phyloP scores from a whole-genome alignment of 345 rosid species.

The Citrus inodora region DNA sequence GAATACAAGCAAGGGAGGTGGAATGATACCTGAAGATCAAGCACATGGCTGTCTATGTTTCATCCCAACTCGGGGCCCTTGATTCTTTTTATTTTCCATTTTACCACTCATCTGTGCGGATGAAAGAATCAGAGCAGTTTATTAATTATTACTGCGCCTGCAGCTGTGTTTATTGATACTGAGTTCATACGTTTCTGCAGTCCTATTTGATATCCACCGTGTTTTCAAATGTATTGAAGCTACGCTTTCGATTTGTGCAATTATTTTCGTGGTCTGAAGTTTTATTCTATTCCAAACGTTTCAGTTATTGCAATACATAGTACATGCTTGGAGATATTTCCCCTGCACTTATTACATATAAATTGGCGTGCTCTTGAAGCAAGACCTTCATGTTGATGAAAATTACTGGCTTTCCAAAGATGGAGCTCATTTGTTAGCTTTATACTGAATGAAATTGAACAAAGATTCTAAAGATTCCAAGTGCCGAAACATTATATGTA shows the following conservation, averaged over 20 bases:
- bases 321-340: background rate
- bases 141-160: background rate
- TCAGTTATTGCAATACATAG: background rate
- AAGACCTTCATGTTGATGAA: background rate
- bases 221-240: background rate
- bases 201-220: background rate
- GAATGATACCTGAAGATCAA: slow-evolving; percentile 85
- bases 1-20: slow-evolving; percentile 86
- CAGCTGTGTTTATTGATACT: background rate
- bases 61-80: slow-evolving; percentile 62
- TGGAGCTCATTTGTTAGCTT: background rate
- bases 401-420: background rate
- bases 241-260: background rate
- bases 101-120: background rate
- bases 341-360: background rate
- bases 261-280: background rate
- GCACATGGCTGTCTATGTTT: slow-evolving; percentile 64
- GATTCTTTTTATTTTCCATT: slow-evolving; percentile 7
- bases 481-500: too few relatives aligned
- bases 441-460: background rate
- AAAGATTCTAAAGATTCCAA: background rate
- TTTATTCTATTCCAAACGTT: background rate
- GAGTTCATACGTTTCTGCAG: slow-evolving; percentile 2
- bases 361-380: background rate
- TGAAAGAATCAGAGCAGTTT: background rate